These are phyloP conservation scores for Babesia caballi DNA, from an alignment of 169 alveolate species.

Conservation along the genomic window DNA sequence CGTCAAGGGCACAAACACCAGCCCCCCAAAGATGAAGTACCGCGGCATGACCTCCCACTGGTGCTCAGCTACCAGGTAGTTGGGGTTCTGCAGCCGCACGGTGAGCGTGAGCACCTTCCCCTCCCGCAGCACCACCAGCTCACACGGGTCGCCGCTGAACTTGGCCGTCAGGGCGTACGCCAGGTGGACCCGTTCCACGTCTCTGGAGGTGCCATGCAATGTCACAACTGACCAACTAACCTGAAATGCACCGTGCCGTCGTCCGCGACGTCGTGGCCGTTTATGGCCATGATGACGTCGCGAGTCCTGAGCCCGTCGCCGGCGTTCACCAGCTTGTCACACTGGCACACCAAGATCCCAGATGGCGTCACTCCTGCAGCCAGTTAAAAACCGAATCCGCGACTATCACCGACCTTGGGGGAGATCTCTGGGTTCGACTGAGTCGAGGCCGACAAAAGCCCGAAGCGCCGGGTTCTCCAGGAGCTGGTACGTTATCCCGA, in stretches of 20 bases:
- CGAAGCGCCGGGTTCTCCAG: slow-evolving; percentile 71
- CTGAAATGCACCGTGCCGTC: slow-evolving; percentile 81
- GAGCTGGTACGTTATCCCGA: slow-evolving; percentile 77
- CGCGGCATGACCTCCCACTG: slow-evolving; percentile 81
- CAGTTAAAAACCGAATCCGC: slow-evolving; percentile 13
- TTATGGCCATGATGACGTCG: slow-evolving; percentile 77
- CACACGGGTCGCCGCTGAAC: slow-evolving; percentile 70
- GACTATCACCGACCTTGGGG: slow-evolving; percentile 54
- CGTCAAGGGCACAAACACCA: slow-evolving; percentile 79
- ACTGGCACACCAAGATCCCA: slow-evolving; percentile 68
- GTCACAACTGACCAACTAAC: slow-evolving; percentile 19
- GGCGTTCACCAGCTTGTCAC: slow-evolving; percentile 40
- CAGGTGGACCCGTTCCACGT: slow-evolving; percentile 72
- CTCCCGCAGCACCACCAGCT: slow-evolving; percentile 60
- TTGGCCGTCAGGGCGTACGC: slow-evolving; percentile 65
- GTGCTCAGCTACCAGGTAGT: slow-evolving; percentile 76
- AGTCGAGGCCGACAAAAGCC: slow-evolving; percentile 61
- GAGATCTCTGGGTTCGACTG: slow-evolving; percentile 33
- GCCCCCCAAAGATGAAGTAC: slow-evolving; percentile 80
- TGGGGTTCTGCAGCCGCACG: slow-evolving; percentile 66
- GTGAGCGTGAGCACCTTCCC: slow-evolving; percentile 41
- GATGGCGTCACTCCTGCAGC: slow-evolving; percentile 58
- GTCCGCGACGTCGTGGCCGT: slow-evolving; percentile 77
- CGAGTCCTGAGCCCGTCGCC: slow-evolving; percentile 19
- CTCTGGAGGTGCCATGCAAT: slow-evolving; percentile 21